Evolutionary conservation across 2,329 filamentous ascomycete species (phyloP), one percentile per base, ranked within the genome.

Genomic region (Ceratocystis diversiconidia): DNA sequence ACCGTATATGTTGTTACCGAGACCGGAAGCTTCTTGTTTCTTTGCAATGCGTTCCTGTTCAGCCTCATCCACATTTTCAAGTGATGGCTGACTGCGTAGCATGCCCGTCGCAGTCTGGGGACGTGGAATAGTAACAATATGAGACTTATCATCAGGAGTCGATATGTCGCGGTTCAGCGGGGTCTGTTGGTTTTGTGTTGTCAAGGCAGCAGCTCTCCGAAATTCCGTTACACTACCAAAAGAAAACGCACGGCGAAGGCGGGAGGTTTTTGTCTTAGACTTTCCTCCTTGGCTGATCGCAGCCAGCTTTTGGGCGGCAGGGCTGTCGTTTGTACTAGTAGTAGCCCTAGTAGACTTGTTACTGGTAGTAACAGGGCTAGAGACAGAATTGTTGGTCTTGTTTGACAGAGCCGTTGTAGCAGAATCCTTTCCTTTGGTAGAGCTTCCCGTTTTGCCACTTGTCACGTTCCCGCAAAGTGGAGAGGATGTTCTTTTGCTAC

Each of bases 211-310:
- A 12, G 86, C 88, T 72, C 88, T 88, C 69, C 88, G 84, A 61
- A 99, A 84, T 73, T 99, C 94, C 7, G 92, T 90, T 52, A 92
- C 90, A 73, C 92, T 97, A 62, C 94, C 92, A 75, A 99, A 99
- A 0, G 94, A 99, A 72, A 99, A 96, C 0, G 94, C 94, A 70
- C 94, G 84, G 65, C 94, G 85, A 67, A 99, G 79, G 70, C 92
- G 82, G 19, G 89, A 92, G 1, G 88, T 89, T 76, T 96, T 96
- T 76, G 86, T 90, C 73, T 90, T 91, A 69, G 86, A 82, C 73
- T 84, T 88, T 32, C 79, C 79, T 64, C 90, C 89, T 70, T 92
- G 88, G 68, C 87, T 92, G 65, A 97, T 80, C n/a, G 92, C 90
- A 59, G 89, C 85, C 48, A 97, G 82, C 66, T 95, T 90, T 74